Base-by-base conservation (phyloP, 768 basidiomycete genomes). In the Cytidiella melzeri region DNA sequence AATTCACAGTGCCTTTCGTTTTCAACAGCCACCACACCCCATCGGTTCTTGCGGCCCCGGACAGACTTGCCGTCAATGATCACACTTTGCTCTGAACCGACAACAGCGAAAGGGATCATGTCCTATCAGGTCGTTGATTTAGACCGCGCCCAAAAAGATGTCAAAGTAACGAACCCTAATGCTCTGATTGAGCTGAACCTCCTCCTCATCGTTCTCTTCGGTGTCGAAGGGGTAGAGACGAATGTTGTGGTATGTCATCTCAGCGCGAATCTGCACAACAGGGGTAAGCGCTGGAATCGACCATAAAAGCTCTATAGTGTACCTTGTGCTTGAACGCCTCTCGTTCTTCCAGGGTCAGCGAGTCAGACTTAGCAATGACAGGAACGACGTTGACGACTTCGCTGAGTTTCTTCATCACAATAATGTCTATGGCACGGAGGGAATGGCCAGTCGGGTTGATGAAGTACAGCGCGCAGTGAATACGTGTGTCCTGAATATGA, bases 331-430 rank as follows among this genome's bases (percentile, higher is more conserved):
- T 99, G 80, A 99, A 99, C 40, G 75, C 75, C 48, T 86, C 87
- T 58, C 92, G 75, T 76, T 99, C 95, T 56, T 96, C 94, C 50
- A 90, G 66, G 2, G 94, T 97, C 73, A 99, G 76, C 55, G 83
- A 86, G 69, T 99, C 95, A 25, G 89, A 79, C 78, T 99, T 99
- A 58, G 96, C 95, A 61, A 99, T 97, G 53, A 99, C 89, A n/a
- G 95, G 95, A 6, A 99, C 94, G 45, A 99, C 95, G 60, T 99
- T 99, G 67, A 97, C 96, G 38, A 98, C 95, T 66, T 98, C 96
- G 66, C 88, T 89, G 53, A 99, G 75, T 74, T 97, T 97, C 77
- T 97, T 96, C 85, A 99, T 92, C 56, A 99, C 96, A 62, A 93
- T 93, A 41, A 98, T 86, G 61, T 99, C 95, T 61, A 99, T 93